Percentiles rank a stretch among this genome's conserved stretches.
phyloP scores from a whole-genome alignment of 306 rosid genomes.

The Ceratonia siliqua region DNA sequence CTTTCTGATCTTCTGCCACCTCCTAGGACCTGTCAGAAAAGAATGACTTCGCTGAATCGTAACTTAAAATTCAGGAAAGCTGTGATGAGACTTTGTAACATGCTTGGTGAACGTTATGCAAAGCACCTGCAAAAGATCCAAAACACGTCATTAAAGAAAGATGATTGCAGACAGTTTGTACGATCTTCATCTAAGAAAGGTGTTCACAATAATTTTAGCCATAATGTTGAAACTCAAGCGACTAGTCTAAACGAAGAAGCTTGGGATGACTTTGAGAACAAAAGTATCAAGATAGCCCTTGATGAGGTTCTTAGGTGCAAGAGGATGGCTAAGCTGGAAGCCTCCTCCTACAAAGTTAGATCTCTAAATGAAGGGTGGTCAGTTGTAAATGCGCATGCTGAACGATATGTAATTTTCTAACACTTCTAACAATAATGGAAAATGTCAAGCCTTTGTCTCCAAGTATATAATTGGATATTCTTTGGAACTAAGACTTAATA shows the following conservation, averaged over 20 bases:
- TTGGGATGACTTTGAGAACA: constrained; percentile 82
- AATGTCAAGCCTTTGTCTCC: constrained; percentile 11
- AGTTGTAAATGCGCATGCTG: constrained; percentile 38
- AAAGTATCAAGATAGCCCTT: constrained; percentile 61
- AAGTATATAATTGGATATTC: background rate
- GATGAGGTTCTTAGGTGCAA: constrained; percentile 76
- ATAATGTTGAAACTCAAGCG: constrained; percentile 38
- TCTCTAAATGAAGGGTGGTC: constrained; percentile 55
- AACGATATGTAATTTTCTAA: constrained; percentile 53
- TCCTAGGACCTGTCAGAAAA: constrained; percentile 66
- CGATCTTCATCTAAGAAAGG: constrained; percentile 43
- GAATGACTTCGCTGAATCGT: constrained; percentile 62
- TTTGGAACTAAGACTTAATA: background rate
- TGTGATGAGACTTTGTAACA: constrained; percentile 78
- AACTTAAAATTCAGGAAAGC: constrained; percentile 67
- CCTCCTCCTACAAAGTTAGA: constrained; percentile 51
- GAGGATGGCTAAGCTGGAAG: constrained; percentile 66
- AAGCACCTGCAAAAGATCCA: constrained; percentile 57
- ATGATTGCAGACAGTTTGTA: constrained; percentile 45
- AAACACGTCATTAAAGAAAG: constrained; percentile 45
- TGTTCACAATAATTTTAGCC: constrained; percentile 25
- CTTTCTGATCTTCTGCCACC: constrained; percentile 82
- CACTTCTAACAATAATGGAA: constrained; percentile 3
- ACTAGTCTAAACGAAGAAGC: constrained; percentile 49
- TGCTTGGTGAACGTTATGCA: constrained; percentile 69